These are phyloP conservation scores for Talaromyces piceae DNA, from an alignment of 2,329 filamentous ascomycete species.

Conservation along the genomic window DNA sequence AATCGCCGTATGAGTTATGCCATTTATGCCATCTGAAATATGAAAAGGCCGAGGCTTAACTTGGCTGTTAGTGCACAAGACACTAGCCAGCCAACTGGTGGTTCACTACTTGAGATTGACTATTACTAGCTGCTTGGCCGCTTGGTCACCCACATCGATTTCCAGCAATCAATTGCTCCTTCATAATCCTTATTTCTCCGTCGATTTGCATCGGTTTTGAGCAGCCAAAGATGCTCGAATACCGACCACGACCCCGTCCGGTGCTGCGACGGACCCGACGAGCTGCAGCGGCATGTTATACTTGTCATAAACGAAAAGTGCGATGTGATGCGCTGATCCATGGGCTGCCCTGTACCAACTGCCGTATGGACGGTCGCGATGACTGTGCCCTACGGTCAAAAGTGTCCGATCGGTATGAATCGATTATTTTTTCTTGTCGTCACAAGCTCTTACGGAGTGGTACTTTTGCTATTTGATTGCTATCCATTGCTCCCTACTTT, in stretches of 20 bases:
- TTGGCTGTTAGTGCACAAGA: neutral
- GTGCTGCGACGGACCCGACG: constrained; percentile 20
- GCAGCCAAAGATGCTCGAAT: neutral
- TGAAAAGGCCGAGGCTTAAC: neutral
- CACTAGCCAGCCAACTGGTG: no score
- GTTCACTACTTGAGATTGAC: no score
- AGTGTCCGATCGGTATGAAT: constrained; percentile 30
- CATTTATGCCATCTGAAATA: neutral
- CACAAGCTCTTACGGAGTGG: no score
- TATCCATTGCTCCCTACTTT: no score
- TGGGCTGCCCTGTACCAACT: constrained; percentile 45
- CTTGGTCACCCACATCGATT: neutral
- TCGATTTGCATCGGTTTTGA: no score
- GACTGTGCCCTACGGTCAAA: constrained; percentile 23
- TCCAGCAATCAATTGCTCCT: neutral
- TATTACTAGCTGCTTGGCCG: neutral
- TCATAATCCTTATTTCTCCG: neutral
- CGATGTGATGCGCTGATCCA: constrained; percentile 24
- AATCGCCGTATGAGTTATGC: no score
- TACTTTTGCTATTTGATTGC: no score
- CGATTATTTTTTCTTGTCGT: constrained; percentile 14
- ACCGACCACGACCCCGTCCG: neutral
- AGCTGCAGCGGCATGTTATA: constrained; percentile 25
- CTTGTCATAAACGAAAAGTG: constrained; percentile 28
- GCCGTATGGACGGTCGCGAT: constrained; percentile 39